These are phyloP conservation scores for Lactarius evosmus DNA, from an alignment of 768 basidiomycete genomes.

Conservation along the genomic window DNA sequence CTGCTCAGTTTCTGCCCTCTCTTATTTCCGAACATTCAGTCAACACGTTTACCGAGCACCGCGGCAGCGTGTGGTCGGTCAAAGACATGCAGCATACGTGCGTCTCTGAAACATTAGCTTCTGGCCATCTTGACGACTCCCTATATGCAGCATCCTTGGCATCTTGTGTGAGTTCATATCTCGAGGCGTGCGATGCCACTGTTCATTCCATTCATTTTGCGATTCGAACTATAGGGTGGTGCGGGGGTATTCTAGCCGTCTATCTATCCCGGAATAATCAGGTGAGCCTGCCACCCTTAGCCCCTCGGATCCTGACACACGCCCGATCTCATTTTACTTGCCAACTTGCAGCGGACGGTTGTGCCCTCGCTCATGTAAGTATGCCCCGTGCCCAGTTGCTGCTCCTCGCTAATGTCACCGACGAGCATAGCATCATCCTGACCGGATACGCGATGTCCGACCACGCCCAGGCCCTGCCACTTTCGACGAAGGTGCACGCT, in stretches of 20 bases:
- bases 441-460: slow-evolving; percentile 95
- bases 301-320: slow-evolving; percentile 5
- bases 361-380: slow-evolving; percentile 77
- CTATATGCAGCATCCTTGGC: slow-evolving; percentile 55
- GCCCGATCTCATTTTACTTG: slow-evolving; percentile 6
- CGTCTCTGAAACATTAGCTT: slow-evolving; percentile 33
- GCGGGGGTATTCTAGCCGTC: slow-evolving; percentile 86
- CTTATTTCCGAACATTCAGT: slow-evolving; percentile 40
- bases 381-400: slow-evolving; percentile 8
- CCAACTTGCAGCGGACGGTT: slow-evolving; percentile 56
- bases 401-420: slow-evolving; percentile 2
- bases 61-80: slow-evolving; percentile 73
- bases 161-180: slow-evolving; percentile 54
- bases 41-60: slow-evolving; percentile 93
- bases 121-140: slow-evolving; percentile 8
- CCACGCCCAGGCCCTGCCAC: slow-evolving; percentile 78
- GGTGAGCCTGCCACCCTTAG: slow-evolving; percentile 38
- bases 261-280: slow-evolving; percentile 76
- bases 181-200: not conserved
- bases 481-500: slow-evolving; percentile 82
- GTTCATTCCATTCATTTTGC: slow-evolving; percentile 15
- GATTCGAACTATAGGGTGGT: slow-evolving; percentile 62
- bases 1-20: not conserved
- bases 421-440: slow-evolving; percentile 61
- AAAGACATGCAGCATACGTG: slow-evolving; percentile 96